Evolutionary conservation across 129 eudicot species (phyloP), one percentile per base, ranked within the genome.

Genomic region (Solidago caesia): DNA sequence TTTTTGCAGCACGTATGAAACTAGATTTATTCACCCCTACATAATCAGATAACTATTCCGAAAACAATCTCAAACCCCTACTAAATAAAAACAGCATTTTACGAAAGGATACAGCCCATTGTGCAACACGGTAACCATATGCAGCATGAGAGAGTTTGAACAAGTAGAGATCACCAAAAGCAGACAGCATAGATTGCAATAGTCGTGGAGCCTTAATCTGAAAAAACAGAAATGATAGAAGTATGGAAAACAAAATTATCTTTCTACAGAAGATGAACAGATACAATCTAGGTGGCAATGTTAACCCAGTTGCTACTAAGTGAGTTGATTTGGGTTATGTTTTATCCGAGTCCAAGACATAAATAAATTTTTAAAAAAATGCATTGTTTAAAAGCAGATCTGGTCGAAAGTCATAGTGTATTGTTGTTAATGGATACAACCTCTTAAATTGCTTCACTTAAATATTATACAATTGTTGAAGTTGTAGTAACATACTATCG

Each of bases 101-200:
- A 68, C 3, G 59, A 58, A 82, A 88, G 96, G 96, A 89, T 95
- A 95, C 99, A 4, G 96, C 91, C 97, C 97, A 95, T 4, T 49
- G 71, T 48, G 97, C 93, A 72, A 82, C 96, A 48, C 57, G 84
- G 63, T 68, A 79, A 55, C 89, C 97, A 80, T 87, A 95, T 44
- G 91, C 42, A 44, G 61, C 88, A 62, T 77, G 76, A 75, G 97
- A 84, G 67, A 88, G 80, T 76, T 87, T 91, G 82, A 81, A 95
- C 83, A 95, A 66, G 87, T 91, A 91, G 41, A 95, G 89, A 85
- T 95, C 99, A 79, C 99, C 91, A 76, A 91, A 64, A 12, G 99
- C 94, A 57, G 99, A 79, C 72, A 89, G 49, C 52, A 91, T 21
- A 5, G 99, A 85, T 83, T 95, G 99, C 78, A 88, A 74, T 76